Conservation (phyloP, 2,329 filamentous ascomycete genomes). For the Aspergillus novofumigatus region DNA sequence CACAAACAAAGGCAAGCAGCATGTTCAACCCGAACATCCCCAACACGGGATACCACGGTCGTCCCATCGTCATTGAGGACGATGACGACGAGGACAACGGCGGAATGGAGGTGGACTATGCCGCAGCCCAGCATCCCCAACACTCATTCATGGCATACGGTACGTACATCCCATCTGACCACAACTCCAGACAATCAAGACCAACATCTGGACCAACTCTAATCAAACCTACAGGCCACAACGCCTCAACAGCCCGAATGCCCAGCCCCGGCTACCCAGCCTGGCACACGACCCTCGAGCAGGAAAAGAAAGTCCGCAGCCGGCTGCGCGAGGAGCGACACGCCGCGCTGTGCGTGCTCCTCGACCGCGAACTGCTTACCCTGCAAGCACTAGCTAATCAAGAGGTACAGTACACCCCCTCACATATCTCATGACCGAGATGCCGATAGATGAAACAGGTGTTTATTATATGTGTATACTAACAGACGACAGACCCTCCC, state of each 20-base stretch:
- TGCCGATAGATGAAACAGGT: neutral
- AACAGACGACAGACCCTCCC: constrained; percentile 31
- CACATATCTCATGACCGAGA: neutral
- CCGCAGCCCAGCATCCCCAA: neutral
- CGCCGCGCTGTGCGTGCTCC: constrained; percentile 35
- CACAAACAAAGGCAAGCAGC: neutral
- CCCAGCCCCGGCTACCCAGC: constrained; percentile 1
- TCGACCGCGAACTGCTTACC: constrained; percentile 37
- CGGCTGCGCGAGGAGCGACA: constrained; percentile 33
- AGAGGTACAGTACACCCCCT: constrained; percentile 21
- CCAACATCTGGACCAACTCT: neutral
- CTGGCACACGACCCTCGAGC: constrained; percentile 15
- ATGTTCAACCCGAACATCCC: constrained; percentile 15
- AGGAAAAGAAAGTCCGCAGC: constrained; percentile 20
- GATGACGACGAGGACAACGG: constrained; percentile 19
- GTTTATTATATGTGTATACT: neutral
- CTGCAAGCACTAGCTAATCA: constrained; percentile 37
- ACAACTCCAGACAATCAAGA: neutral
- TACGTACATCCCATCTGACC: neutral
- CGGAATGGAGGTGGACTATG: constrained; percentile 22
- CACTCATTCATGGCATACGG: neutral
- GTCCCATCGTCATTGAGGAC: constrained; percentile 16
- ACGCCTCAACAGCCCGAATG: constrained; percentile 1
- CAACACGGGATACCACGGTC: constrained; percentile 5
- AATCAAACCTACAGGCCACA: neutral